Percentiles rank a stretch among this genome's conserved stretches.
Conservation (phyloP, 768 basidiomycete genomes). For the Saitozyma podzolica region DNA sequence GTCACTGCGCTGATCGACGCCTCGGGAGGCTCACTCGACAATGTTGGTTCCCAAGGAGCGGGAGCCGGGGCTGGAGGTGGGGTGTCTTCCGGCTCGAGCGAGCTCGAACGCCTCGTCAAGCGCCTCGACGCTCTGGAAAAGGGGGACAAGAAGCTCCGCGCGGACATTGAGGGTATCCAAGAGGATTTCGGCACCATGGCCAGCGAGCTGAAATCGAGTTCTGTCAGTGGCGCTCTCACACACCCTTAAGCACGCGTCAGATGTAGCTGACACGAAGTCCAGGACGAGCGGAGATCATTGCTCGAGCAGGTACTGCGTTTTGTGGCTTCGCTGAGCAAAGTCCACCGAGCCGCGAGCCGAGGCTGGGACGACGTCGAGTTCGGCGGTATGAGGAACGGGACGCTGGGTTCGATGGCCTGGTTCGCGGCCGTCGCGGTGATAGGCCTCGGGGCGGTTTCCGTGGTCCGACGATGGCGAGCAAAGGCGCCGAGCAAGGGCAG, state of each 20-base stretch:
- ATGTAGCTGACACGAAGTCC: neutral
- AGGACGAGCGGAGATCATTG: conserved; percentile 15
- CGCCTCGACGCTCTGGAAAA: conserved; percentile 9
- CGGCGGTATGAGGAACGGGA: neutral
- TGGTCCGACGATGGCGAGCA: conserved; percentile 2
- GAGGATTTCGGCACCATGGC: conserved; percentile 9
- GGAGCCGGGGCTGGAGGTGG: neutral
- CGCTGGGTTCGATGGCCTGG: neutral
- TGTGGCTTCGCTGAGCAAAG: conserved; percentile 9
- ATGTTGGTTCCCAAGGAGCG: neutral
- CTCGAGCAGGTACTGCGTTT: conserved; percentile 17
- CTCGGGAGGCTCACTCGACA: neutral
- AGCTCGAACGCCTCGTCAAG: conserved; percentile 4
- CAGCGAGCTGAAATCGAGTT: conserved; percentile 3
- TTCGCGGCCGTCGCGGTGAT: neutral
- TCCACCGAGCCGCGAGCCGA: neutral
- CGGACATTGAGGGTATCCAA: conserved; percentile 5
- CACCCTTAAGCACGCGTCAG: too few relatives aligned
- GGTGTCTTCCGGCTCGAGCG: neutral
- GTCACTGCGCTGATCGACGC: neutral
- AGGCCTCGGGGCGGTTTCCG: neutral
- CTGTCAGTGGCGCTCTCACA: neutral
- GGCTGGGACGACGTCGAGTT: neutral
- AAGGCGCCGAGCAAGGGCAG: neutral
- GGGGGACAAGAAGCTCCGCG: conserved; percentile 8